Conservation (phyloP, 1,139 yeast species). For the Taphrina pruni region DNA sequence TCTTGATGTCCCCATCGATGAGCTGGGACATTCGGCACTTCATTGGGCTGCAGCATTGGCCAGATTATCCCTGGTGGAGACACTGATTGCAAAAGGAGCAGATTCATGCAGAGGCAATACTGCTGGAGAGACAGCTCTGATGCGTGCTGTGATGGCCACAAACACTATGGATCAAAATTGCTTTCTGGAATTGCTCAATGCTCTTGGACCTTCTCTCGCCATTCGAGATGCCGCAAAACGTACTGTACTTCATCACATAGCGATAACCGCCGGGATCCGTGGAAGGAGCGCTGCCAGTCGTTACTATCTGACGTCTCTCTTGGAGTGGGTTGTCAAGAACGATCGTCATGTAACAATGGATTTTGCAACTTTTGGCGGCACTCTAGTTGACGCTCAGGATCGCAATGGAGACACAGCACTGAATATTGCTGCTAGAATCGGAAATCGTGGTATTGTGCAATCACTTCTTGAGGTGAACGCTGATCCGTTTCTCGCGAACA, state of each 20-base stretch:
- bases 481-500: constrained; percentile 75
- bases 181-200: constrained; percentile 73
- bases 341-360: constrained; percentile 56
- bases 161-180: constrained; percentile 79
- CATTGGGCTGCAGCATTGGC: constrained; percentile 98
- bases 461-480: constrained; percentile 86
- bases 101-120: constrained; percentile 74
- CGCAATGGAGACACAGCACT: constrained; percentile 84
- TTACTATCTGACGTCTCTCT: constrained; percentile 74
- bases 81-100: constrained; percentile 72
- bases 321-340: constrained; percentile 77
- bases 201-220: constrained; percentile 76
- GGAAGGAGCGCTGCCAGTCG: constrained; percentile 72
- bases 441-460: constrained; percentile 79
- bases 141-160: constrained; percentile 86
- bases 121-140: constrained; percentile 86
- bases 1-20: constrained; percentile 86
- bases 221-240: constrained; percentile 77
- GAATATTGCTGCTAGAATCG: constrained; percentile 88
- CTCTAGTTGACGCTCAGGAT: constrained; percentile 77
- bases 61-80: constrained; percentile 71
- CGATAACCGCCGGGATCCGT: constrained; percentile 73
- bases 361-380: constrained; percentile 66
- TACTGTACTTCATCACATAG: constrained; percentile 91
- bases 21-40: constrained; percentile 87